Conservation (phyloP, 1,139 yeast species). For the Yamadazyma atlantica region DNA sequence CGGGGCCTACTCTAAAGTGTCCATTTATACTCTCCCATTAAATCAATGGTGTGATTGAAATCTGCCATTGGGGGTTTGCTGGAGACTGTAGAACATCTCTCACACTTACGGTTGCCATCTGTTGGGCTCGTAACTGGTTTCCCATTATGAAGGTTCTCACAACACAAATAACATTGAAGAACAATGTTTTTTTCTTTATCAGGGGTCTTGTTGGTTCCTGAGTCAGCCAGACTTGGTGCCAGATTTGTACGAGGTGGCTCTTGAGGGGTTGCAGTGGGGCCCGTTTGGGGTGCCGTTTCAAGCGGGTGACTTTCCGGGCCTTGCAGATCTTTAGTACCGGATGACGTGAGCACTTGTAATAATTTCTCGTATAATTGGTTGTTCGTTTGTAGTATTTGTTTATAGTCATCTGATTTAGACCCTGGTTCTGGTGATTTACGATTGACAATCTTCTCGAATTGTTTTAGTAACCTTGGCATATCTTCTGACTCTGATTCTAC, state of each 20-base stretch:
- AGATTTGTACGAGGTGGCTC: background rate
- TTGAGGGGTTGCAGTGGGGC: background rate
- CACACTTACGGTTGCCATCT: constrained; percentile 16
- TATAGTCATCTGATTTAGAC: background rate
- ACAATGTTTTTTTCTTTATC: constrained; percentile 15
- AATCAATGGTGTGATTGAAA: constrained; percentile 22
- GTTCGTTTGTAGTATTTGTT: constrained; percentile 9
- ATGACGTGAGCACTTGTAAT: constrained; percentile 12
- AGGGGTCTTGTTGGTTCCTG: background rate
- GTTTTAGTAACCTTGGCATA: constrained; percentile 6
- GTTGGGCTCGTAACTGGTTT: background rate
- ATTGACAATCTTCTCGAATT: constrained; percentile 7
- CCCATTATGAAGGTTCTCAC: constrained; percentile 5
- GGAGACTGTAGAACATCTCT: constrained; percentile 15
- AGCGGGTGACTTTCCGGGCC: too few species aligned
- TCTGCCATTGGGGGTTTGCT: constrained; percentile 5
- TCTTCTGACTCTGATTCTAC: background rate
- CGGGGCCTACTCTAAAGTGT: too few species aligned
- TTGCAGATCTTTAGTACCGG: too few species aligned
- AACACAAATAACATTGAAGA: constrained; percentile 19
- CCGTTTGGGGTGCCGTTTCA: too few species aligned
- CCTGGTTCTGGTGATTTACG: background rate
- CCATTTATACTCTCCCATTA: constrained; percentile 39
- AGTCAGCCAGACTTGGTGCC: background rate
- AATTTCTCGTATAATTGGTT: constrained; percentile 16